Conservation (phyloP, 768 basidiomycete species). For the Cystobasidium tubakii region DNA sequence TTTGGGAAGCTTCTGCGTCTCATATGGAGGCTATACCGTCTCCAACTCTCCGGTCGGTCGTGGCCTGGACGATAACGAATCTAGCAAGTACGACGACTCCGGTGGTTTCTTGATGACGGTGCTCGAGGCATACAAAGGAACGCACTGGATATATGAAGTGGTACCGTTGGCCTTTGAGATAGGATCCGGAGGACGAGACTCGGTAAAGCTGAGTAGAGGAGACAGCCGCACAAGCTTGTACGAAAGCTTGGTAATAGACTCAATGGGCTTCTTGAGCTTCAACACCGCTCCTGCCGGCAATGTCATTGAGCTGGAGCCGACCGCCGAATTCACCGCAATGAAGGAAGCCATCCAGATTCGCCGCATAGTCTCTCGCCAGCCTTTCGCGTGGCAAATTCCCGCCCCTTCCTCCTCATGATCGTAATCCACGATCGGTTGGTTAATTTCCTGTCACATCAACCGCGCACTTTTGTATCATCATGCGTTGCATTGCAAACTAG, state of each 20-base stretch:
- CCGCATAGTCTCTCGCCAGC: too few relatives aligned
- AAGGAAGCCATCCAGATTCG: too few relatives aligned
- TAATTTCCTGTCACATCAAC: too few relatives aligned
- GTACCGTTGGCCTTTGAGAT: neutral
- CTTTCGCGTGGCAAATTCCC: too few relatives aligned
- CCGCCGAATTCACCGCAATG: too few relatives aligned
- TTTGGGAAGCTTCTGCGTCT: neutral
- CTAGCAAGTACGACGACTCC: neutral
- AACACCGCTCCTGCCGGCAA: conserved; percentile 1
- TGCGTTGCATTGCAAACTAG: too few relatives aligned
- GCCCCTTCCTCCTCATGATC: too few relatives aligned
- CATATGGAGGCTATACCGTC: neutral
- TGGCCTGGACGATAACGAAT: neutral
- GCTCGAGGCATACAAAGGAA: neutral
- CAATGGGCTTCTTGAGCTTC: neutral
- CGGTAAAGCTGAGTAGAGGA: neutral
- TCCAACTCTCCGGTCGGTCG: neutral
- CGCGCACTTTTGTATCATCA: too few relatives aligned
- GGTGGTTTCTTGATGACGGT: neutral
- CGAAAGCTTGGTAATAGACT: neutral
- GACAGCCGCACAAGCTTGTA: neutral
- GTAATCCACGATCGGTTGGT: too few relatives aligned
- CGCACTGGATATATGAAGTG: neutral
- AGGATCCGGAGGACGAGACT: neutral
- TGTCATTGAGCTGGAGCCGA: neutral